Evolutionary conservation across 495 filamentous ascomycete species (phyloP), one percentile per base, ranked within the genome.

Genomic region (Tuber magnatum): DNA sequence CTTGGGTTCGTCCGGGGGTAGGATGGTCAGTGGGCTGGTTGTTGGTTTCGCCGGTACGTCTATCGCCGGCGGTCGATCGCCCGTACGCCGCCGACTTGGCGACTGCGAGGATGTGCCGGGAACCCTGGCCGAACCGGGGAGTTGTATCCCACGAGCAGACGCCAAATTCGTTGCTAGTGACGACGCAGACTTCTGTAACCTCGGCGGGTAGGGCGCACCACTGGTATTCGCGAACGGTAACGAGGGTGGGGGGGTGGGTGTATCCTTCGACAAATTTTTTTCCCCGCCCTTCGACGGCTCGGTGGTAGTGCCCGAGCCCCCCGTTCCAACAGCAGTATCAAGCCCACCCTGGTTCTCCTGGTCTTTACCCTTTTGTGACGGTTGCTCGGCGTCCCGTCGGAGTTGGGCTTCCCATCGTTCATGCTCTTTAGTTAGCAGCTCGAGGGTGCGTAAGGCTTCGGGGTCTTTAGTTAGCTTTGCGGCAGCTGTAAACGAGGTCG

Each of bases 121-220:
- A 88, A 91, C 28, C 83, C 85, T 20, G 87, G 87, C 84, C 87
- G 81, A 84, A 89, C 85, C 80, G 88, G 85, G 89, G 39, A 88
- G 86, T 3, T 92, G 92, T 76, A 97, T 97, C 32, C 94, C 94
- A 75, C 94, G 87, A 9, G 93, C 94, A 3, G 92, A 93, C 0
- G 94, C 94, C 12, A 97, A 85, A 78, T 97, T 96, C 81, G 90
- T 97, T 48, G 93, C 94, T 73, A 97, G 96, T 5, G 94, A 96
- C 0, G 94, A 94, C 8, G 90, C 88, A 44, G 91, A 79, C 68
- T 82, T 82, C 70, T 82, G 80, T 18, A 84, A 72, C 93, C 93
- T 68, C 90, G 89, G 78, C 80, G 87, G 72, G 82, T 88, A 79
- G 86, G 85, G 78, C 84, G 91, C 81, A 83, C 85, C 82, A 82